Percentiles rank a stretch among this genome's conserved stretches.
phyloP scores from a whole-genome alignment of 2,329 filamentous ascomycete species.

The Fusarium algeriense region DNA sequence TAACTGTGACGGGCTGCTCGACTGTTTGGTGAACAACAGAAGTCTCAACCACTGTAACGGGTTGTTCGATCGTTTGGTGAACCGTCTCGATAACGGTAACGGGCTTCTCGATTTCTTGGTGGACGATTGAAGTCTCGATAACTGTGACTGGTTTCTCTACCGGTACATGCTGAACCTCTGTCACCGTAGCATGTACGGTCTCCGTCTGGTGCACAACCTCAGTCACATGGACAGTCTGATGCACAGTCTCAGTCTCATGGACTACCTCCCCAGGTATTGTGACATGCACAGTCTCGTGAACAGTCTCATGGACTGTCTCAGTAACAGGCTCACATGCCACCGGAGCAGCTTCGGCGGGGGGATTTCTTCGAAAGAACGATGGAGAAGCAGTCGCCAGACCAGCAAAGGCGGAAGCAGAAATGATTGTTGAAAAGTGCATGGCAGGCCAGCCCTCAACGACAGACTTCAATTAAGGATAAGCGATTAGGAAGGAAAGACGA shows the following conservation, averaged over 20 bases:
- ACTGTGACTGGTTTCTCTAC: slow-evolving; percentile 15
- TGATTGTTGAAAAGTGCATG: slow-evolving; percentile 27
- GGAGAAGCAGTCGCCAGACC: slow-evolving; percentile 28
- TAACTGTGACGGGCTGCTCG: slow-evolving; percentile 9
- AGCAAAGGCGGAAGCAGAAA: slow-evolving; percentile 17
- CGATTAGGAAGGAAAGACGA: slow-evolving; percentile 1
- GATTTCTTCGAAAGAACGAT: slow-evolving; percentile 22
- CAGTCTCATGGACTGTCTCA: slow-evolving; percentile 20
- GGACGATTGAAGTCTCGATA: neutral
- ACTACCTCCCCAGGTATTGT: slow-evolving; percentile 19
- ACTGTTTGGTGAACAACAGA: slow-evolving; percentile 23
- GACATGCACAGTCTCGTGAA: slow-evolving; percentile 10
- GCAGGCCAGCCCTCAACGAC: neutral
- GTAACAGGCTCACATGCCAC: slow-evolving; percentile 27
- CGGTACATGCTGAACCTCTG: slow-evolving; percentile 12
- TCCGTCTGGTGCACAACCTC: neutral
- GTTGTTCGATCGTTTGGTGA: slow-evolving; percentile 14
- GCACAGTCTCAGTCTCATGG: slow-evolving; percentile 5
- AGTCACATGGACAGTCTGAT: slow-evolving; percentile 12
- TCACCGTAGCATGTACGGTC: slow-evolving; percentile 11
- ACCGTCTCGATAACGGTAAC: slow-evolving; percentile 23
- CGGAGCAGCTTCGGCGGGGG: slow-evolving; percentile 9
- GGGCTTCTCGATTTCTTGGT: slow-evolving; percentile 21
- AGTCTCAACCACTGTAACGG: slow-evolving; percentile 6
- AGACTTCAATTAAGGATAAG: neutral